Base-by-base conservation (phyloP, 2,329 filamentous ascomycete genomes). In the Aspergillus eucalypticola region DNA sequence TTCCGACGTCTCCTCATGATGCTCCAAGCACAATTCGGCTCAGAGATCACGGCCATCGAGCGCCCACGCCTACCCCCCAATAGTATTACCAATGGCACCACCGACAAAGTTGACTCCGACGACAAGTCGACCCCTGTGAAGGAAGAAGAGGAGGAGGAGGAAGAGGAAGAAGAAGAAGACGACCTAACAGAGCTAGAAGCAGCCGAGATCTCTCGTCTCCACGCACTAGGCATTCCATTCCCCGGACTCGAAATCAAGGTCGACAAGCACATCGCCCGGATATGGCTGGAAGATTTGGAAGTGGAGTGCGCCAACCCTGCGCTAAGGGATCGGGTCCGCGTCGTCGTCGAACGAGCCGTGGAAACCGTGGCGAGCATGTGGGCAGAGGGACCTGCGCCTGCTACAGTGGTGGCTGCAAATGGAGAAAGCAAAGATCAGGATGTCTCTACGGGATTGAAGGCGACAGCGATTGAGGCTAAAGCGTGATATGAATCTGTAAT, bases 11-110 rank as follows among this genome's bases (percentile, higher is more conserved):
- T 99, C 19, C 90, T 96, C 78, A 91, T 96, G 87, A 96, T 99
- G 81, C 88, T 99, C 13, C 95, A 99, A 81, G 91, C 93, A 2
- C 95, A 99, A 75, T 99, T 99, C 72, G 95, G 95, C 63, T 89
- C 95, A 64, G 89, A 91, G 61, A 88, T 98, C 59, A 82, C 85
- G 0, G 92, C 94, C 4, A 90, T 98, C 66, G 84, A 88, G 21
- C 79, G 71, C 79, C 92, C 61, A 84, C 87, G 74, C 74, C 68
- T 79, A 39, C 74, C 57, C 8, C 51, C 64, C 1, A 65, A 72
- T 39, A 58, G 63, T 15, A 44, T 58, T 7, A 59, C 63, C 10
- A 63, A 69, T 29, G 64, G 64, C 3, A 53, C 59, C 25, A 66
- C 67, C 10, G 19, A 7, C 3, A 44, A 55, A 35, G 49, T 60